Evolutionary conservation across 441 rosid species (phyloP).

Genomic region (Melastoma candidum): DNA sequence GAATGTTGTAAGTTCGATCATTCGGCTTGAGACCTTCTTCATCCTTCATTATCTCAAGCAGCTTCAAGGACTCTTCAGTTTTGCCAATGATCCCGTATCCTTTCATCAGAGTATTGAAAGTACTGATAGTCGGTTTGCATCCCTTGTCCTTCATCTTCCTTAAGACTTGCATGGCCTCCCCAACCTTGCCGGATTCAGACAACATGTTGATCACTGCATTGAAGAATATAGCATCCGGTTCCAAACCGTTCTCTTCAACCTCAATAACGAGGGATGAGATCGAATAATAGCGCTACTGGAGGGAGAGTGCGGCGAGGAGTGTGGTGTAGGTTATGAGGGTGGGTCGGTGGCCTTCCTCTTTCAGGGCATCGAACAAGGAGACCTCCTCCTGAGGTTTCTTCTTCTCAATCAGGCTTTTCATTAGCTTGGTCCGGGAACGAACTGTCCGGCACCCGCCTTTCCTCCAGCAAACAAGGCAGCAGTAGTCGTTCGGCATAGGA

Average conservation of each 20-base stretch:
- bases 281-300: conserved; percentile 49
- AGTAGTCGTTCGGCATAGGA: conserved; percentile 22
- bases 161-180: conserved; percentile 72
- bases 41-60: conserved; percentile 46
- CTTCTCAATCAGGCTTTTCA: conserved; percentile 61
- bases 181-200: conserved; percentile 68
- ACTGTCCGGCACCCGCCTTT: conserved; percentile 55
- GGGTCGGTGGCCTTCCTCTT: conserved; percentile 78
- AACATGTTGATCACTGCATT: conserved; percentile 87
- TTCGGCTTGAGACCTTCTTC: conserved; percentile 59
- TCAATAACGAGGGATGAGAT: conserved; percentile 46
- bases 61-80: conserved; percentile 60
- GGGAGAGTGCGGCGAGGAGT: conserved; percentile 69
- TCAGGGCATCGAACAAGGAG: conserved; percentile 46
- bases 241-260: conserved; percentile 62
- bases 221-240: conserved; percentile 85
- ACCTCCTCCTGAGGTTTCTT: conserved; percentile 75
- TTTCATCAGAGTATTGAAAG: conserved; percentile 79
- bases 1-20: conserved; percentile 67
- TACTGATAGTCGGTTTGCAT: conserved; percentile 75
- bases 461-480: conserved; percentile 49
- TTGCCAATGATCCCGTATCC: conserved; percentile 69
- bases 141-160: conserved; percentile 66
- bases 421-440: conserved; percentile 71
- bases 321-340: conserved; percentile 75